These are phyloP conservation scores for Hordeum pubiflorum DNA, from an alignment of 202 grass and related monocot genomes.

Conservation along the genomic window DNA sequence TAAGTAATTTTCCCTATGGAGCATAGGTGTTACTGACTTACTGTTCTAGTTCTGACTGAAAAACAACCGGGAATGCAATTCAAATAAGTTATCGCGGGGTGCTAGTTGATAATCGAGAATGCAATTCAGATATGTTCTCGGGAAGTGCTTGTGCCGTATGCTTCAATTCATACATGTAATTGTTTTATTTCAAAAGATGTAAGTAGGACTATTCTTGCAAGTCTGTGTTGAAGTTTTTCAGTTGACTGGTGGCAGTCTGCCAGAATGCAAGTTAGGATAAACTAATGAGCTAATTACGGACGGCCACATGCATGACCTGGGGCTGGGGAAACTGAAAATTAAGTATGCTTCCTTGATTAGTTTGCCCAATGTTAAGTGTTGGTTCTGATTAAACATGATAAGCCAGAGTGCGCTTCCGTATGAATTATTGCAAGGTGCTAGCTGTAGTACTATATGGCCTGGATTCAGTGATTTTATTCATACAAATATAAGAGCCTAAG, in stretches of 20 bases:
- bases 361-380: neutral
- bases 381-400: neutral
- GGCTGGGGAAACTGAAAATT: neutral
- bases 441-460: neutral
- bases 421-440: neutral
- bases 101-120: neutral
- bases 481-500: neutral
- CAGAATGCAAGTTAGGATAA: neutral
- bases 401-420: neutral
- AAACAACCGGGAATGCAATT: neutral
- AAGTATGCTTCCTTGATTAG: neutral
- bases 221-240: neutral
- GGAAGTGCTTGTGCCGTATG: neutral
- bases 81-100: neutral
- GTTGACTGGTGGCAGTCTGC: neutral
- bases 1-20: neutral
- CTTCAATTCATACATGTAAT: neutral
- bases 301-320: neutral
- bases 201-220: neutral
- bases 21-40: neutral
- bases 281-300: neutral
- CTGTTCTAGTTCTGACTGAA: neutral
- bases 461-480: neutral
- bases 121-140: neutral
- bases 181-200: neutral